Evolutionary conservation across 2,329 filamentous ascomycete genomes (phyloP), one percentile per base, ranked within the genome.

Genomic region (Penicillium sclerotigenum): DNA sequence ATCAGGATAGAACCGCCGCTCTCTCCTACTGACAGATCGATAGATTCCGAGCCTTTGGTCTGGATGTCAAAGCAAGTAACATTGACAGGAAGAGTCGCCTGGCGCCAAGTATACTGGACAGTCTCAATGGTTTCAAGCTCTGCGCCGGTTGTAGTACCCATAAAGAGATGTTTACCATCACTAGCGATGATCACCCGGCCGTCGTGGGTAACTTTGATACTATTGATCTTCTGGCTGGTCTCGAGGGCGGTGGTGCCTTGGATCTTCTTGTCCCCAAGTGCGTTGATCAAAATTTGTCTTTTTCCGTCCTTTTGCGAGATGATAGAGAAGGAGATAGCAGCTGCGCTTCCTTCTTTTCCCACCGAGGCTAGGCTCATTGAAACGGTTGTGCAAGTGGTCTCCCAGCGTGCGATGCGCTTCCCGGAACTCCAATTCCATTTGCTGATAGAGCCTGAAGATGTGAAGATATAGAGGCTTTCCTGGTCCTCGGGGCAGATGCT

Each of bases 1-100:
- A 92, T 75, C 66, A 90, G 84, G 41, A 97, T 88, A 24, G 84
- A 82, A 62, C 94, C 94, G 48, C 86, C 83, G 5, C 84, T 82
- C 60, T 90, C 87, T 50, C 94, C 94, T 52, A 96, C 76, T 4
- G 87, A 87, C 26, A 99, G 73, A 67, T 96, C 88, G n/a, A 94
- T 72, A 10, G 83, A 73, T 4, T 77, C 66, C 20, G 64, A 58
- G 60, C 58, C 69, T 60, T 83, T 81, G 49, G 88, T 69, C 60
- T 83, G 81, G 49, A 89, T 70, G 66, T 94, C 87, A 42, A 91
- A 74, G 57, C 84, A 86, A 28, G 83, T 85, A 49, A 92, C 82
- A 40, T 83, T 80, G 61, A 90, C 85, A 3, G 84, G 81, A 37
- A 79, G 71, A 2, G 71, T 69, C 47, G 84, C 71, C 63, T 85